Percentiles rank a stretch among this genome's conserved stretches.
Conservation (phyloP, 352 stramenopile genomes). For the Phytophthora pinifolia region DNA sequence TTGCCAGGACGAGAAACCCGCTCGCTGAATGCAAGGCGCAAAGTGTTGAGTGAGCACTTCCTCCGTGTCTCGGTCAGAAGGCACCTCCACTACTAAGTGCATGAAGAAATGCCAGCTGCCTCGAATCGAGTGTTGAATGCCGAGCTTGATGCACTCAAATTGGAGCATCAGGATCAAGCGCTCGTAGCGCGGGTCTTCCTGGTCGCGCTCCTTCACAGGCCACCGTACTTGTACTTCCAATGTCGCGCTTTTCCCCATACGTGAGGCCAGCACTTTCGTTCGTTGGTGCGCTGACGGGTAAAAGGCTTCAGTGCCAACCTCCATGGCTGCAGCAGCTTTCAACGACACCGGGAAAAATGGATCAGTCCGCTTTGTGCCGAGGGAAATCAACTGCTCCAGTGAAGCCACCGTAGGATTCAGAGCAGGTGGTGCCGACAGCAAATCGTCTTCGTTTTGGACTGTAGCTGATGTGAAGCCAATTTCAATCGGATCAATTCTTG, state of each 20-base stretch:
- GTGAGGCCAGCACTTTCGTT: slow-evolving; percentile 76
- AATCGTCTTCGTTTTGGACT: slow-evolving; percentile 39
- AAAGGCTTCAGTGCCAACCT: slow-evolving; percentile 87
- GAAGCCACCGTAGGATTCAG: slow-evolving; percentile 63
- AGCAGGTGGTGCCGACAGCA: slow-evolving; percentile 57
- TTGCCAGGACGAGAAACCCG: slow-evolving; percentile 85
- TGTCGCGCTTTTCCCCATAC: slow-evolving; percentile 83
- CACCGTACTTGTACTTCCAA: slow-evolving; percentile 86
- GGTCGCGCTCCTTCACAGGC: slow-evolving; percentile 83
- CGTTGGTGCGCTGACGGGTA: slow-evolving; percentile 84
- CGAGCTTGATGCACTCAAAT: slow-evolving; percentile 79
- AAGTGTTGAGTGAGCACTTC: slow-evolving; percentile 67
- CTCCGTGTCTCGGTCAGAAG: slow-evolving; percentile 44
- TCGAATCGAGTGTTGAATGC: slow-evolving; percentile 68
- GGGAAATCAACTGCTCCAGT: slow-evolving; percentile 77
- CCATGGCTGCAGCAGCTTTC: slow-evolving; percentile 79
- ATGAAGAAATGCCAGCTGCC: slow-evolving; percentile 86
- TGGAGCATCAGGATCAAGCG: slow-evolving; percentile 86
- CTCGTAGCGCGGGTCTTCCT: slow-evolving; percentile 88
- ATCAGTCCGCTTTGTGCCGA: slow-evolving; percentile 80
- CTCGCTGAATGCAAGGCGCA: slow-evolving; percentile 76
- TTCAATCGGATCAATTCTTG: slow-evolving; percentile 69
- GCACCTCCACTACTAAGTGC: slow-evolving; percentile 80
- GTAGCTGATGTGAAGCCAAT: slow-evolving; percentile 58
- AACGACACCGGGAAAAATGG: slow-evolving; percentile 80